phyloP scores from a whole-genome alignment of 805 yeast genomes.

The Metschnikowia baotianmanensis region DNA sequence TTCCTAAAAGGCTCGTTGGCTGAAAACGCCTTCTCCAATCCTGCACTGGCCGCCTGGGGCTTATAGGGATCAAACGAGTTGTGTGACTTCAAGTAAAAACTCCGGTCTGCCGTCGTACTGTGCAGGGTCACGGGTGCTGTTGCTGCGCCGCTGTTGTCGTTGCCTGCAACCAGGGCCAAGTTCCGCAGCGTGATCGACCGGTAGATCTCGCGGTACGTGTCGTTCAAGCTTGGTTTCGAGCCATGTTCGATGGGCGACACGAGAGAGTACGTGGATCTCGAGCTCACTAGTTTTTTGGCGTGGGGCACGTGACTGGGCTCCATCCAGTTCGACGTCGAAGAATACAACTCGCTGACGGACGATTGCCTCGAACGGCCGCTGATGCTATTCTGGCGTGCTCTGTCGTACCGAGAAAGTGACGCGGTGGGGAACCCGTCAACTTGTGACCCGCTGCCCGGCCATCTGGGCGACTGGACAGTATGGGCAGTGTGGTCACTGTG shows the following conservation, averaged over 20 bases:
- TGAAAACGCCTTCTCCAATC: not conserved
- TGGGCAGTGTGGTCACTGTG: too few relatives aligned
- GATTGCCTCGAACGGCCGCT: conserved; percentile 33
- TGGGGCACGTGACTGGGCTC: conserved; percentile 33
- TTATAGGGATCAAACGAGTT: too few relatives aligned
- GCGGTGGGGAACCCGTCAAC: conserved; percentile 31
- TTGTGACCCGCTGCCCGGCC: not conserved
- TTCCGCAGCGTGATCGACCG: conserved; percentile 36
- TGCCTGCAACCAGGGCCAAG: conserved; percentile 20
- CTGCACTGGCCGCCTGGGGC: not conserved
- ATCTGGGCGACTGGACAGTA: not conserved
- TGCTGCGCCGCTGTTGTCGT: conserved; percentile 4
- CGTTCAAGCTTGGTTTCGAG: conserved; percentile 23
- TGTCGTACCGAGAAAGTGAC: conserved; percentile 36
- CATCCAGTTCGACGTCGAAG: conserved; percentile 52
- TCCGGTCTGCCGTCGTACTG: not conserved
- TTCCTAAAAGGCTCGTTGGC: not conserved
- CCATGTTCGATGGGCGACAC: conserved; percentile 3
- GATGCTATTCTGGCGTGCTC: conserved; percentile 20
- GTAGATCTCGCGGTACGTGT: conserved; percentile 35
- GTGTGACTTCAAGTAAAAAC: too few relatives aligned
- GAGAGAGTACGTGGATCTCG: conserved; percentile 17
- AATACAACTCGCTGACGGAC: conserved; percentile 40
- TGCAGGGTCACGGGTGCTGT: not conserved
- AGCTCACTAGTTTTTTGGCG: conserved; percentile 9